Evolutionary conservation across 176 grass and related monocot genomes (phyloP).

Genomic region (Rhynchospora pubera): DNA sequence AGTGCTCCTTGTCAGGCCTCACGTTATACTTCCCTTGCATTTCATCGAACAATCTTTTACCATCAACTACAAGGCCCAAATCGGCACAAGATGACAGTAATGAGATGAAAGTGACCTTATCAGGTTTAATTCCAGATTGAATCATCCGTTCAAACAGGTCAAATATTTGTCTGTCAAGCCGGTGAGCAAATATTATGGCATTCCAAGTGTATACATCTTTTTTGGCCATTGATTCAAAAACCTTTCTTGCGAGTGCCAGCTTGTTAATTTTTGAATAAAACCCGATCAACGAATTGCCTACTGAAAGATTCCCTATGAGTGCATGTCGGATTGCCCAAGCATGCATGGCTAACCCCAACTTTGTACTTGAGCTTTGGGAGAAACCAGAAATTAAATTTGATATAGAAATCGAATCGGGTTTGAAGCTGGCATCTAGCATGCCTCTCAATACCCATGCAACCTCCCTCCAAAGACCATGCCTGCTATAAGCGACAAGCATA

Average conservation of each 20-base stretch:
- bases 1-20: conserved; percentile 40
- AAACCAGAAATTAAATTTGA: conserved; percentile 30
- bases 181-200: conserved; percentile 33
- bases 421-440: conserved; percentile 30
- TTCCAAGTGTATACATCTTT: conserved; percentile 56
- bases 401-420: conserved; percentile 16
- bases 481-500: conserved; percentile 37
- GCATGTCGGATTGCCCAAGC: conserved; percentile 53
- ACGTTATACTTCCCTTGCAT: conserved; percentile 43
- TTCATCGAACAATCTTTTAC: conserved; percentile 36
- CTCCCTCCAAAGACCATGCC: conserved; percentile 27
- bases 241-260: not conserved
- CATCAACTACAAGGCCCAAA: conserved; percentile 37
- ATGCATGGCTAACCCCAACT: conserved; percentile 38
- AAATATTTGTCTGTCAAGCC: conserved; percentile 25
- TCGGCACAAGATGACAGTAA: conserved; percentile 44
- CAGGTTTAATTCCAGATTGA: conserved; percentile 29
- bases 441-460: conserved; percentile 25
- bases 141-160: conserved; percentile 43
- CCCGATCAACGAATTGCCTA: conserved; percentile 35
- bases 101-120: conserved; percentile 27
- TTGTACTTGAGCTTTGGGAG: not conserved
- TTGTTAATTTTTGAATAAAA: conserved; percentile 42
- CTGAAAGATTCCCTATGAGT: conserved; percentile 23
- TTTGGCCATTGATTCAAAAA: conserved; percentile 37